Evolutionary conservation across 495 filamentous ascomycete species (phyloP), one percentile per base, ranked within the genome.

Genomic region (Hypoxylon fragiforme): DNA sequence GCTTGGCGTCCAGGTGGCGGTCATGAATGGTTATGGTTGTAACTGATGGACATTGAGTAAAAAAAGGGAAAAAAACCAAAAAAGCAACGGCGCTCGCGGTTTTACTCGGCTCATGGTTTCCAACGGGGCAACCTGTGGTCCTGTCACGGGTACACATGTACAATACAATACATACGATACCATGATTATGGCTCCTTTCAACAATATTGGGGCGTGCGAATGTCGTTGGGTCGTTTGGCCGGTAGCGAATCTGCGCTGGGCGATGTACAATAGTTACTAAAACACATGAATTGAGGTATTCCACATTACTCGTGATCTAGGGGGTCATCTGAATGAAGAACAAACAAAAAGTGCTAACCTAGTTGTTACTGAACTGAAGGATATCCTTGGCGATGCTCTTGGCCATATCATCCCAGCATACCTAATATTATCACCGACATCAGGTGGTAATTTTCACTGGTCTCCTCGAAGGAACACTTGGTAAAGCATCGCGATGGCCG

Each of bases 41-140:
- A 22, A 24, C 24, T 39, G 39, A 40, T 44, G 13, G 50, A 19
- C 24, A n/a, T 42, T 24, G 9, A n/a, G n/a, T n/a, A n/a, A n/a
- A n/a, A n/a, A n/a, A n/a, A n/a, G n/a, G n/a, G 22, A 36, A 44
- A 32, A 40, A 35, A 31, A 47, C 4, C 24, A 28, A 16, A 28
- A 50, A 39, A 44, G 44, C 44, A 50, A 60, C 2, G 49, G 38
- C 42, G 43, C 24, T 44, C 32, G 3, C 3, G 42, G 43, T 11
- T 52, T 51, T 48, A 3, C 36, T 14, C 8, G 41, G 16, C 30
- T 44, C 39, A n/a, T 49, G 12, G 30, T 43, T 20, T 20, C 2
- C 8, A 2, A n/a, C n/a, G n/a, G n/a, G n/a, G n/a, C n/a, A n/a
- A n/a, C n/a, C n/a, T n/a, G n/a, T n/a, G n/a, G n/a, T n/a, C n/a